These are phyloP conservation scores for Wolfiporia cocos DNA, from an alignment of 1,284 basidiomycete genomes.

Conservation along the genomic window DNA sequence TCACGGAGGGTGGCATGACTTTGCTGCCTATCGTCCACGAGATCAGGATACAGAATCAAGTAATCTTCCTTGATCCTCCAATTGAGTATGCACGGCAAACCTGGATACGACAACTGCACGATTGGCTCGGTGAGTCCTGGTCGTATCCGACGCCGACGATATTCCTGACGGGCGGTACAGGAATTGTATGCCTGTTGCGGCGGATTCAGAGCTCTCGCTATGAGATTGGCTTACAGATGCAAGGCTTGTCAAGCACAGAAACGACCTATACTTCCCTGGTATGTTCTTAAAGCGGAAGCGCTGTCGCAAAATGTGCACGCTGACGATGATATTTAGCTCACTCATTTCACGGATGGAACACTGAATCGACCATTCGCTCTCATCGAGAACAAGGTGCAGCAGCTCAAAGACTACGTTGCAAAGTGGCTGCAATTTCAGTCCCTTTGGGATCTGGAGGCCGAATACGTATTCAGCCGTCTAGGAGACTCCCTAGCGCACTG, in stretches of 20 bases:
- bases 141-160: no score
- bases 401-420: constrained; percentile 85
- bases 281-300: constrained; percentile 20
- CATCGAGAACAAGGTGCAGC: constrained; percentile 85
- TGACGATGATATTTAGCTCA: constrained; percentile 48
- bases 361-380: constrained; percentile 82
- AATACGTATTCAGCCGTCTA: constrained; percentile 91
- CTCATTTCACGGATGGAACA: constrained; percentile 67
- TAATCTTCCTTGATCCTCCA: constrained; percentile 97
- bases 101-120: constrained; percentile 91
- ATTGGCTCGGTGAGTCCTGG: constrained; percentile 73
- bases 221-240: constrained; percentile 91
- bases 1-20: constrained; percentile 62
- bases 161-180: no score
- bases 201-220: constrained; percentile 94
- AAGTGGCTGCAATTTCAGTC: constrained; percentile 99
- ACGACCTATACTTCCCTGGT: constrained; percentile 82
- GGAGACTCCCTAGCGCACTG: constrained; percentile 91
- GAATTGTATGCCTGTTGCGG: constrained; percentile 83
- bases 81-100: constrained; percentile 90
- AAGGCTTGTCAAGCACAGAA: constrained; percentile 55
- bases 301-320: background rate
- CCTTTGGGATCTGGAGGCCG: constrained; percentile 96
- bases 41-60: constrained; percentile 96
- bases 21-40: constrained; percentile 88